A percentile compares a stretch with the other conserved stretches of the same genome.
Evolutionary conservation across 164 flowering plant species (phyloP).

Genomic region (Liriodendron chinense): DNA sequence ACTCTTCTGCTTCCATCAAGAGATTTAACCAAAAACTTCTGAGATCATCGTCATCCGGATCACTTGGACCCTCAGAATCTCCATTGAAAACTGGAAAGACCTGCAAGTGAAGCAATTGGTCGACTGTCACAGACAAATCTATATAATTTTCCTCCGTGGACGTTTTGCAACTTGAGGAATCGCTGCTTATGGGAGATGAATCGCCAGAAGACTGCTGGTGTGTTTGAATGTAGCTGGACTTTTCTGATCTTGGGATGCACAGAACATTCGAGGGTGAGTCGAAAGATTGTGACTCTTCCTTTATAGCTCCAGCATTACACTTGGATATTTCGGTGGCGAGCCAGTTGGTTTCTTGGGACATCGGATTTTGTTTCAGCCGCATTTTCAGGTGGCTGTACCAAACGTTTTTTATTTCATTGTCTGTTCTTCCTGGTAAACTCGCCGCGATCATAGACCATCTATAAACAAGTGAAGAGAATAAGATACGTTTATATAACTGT

Average conservation of each 20-base stretch:
- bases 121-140: neutral
- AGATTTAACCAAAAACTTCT: neutral
- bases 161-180: neutral
- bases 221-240: neutral
- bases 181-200: neutral
- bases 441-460: conserved; percentile 59
- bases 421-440: conserved; percentile 53
- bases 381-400: conserved; percentile 60
- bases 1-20: neutral
- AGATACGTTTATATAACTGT: neutral
- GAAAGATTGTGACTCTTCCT: neutral
- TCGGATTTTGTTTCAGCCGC: conserved; percentile 18
- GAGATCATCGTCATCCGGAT: neutral
- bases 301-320: neutral
- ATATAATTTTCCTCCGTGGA: neutral
- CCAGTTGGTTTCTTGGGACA: neutral
- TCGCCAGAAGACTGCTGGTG: neutral
- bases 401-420: conserved; percentile 57
- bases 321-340: neutral
- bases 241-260: neutral
- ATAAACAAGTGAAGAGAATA: neutral
- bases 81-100: neutral
- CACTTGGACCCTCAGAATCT: neutral
- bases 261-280: too few species aligned
- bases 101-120: neutral